These are phyloP conservation scores for Camelina hispida DNA, from an alignment of 345 rosid genomes.

Conservation along the genomic window DNA sequence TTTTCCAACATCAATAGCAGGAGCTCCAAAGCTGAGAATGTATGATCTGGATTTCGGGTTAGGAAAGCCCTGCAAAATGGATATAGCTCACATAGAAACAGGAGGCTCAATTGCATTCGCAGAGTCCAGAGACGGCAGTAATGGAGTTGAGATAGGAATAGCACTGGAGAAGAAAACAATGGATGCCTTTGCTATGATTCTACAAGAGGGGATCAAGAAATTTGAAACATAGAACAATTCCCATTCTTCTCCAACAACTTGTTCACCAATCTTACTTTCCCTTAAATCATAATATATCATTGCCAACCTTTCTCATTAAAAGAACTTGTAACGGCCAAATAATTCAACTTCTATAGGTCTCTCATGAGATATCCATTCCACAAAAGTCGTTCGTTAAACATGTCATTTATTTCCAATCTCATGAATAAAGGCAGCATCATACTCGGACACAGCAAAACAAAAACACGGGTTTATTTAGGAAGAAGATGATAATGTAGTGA, in stretches of 20 bases:
- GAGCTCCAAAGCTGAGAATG: conserved; percentile 46
- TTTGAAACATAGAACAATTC: background rate
- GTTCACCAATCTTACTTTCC: no score
- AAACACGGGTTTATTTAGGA: background rate
- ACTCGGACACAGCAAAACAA: background rate
- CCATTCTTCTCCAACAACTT: background rate
- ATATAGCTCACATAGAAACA: conserved; percentile 35
- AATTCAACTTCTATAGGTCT: background rate
- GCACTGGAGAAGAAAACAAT: conserved; percentile 28
- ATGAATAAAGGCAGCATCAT: background rate
- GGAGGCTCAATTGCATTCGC: conserved; percentile 36
- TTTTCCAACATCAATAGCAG: conserved; percentile 27
- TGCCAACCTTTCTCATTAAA: no score
- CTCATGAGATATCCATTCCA: background rate
- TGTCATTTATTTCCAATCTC: background rate
- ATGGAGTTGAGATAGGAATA: conserved; percentile 36
- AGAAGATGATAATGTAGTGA: background rate
- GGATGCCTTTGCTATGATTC: background rate
- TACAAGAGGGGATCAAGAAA: conserved; percentile 4
- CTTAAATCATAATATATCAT: background rate
- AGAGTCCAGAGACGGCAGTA: conserved; percentile 24
- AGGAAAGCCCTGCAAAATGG: conserved; percentile 37
- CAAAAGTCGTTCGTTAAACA: background rate
- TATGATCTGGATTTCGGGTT: conserved; percentile 38
- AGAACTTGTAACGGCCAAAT: background rate